Conservation (phyloP, 2,329 filamentous ascomycete genomes). For the Penicillium psychrosexuale region DNA sequence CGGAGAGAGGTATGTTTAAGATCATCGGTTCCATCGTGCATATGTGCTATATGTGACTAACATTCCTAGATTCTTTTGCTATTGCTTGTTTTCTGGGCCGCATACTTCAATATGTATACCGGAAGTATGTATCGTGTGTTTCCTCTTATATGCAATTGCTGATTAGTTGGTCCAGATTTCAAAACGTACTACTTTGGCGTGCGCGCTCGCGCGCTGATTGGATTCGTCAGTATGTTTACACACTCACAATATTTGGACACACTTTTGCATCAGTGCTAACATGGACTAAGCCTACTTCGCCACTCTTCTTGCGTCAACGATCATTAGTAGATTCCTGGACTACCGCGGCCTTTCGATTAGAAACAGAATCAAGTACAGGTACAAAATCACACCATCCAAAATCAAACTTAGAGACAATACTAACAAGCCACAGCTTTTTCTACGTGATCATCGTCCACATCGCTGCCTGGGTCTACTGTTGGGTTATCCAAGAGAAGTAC, state of each 20-base stretch:
- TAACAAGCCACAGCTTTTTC: conserved; percentile 36
- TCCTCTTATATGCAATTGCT: background rate
- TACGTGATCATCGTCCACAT: conserved; percentile 48
- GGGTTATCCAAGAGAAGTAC: conserved; percentile 54
- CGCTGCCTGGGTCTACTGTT: conserved; percentile 52
- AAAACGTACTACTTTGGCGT: conserved; percentile 50
- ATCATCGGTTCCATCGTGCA: background rate
- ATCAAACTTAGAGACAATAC: accelerated
- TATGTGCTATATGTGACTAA: conserved; percentile 8
- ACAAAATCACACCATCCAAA: background rate
- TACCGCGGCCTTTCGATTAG: conserved; percentile 41
- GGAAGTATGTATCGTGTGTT: conserved; percentile 27
- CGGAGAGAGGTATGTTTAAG: conserved; percentile 19
- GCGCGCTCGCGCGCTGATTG: conserved; percentile 48
- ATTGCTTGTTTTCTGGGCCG: conserved; percentile 46
- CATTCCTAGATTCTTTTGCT: conserved; percentile 38
- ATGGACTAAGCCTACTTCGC: conserved; percentile 33
- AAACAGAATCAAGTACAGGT: conserved; percentile 42
- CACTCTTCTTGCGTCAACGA: conserved; percentile 45
- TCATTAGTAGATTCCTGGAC: conserved; percentile 48
- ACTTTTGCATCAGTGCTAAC: background rate
- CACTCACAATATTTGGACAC: no score
- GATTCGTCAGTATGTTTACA: conserved; percentile 38
- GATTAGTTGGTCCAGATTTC: conserved; percentile 39
- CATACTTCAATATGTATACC: conserved; percentile 47